These are phyloP conservation scores for Fusarium sp. DNA, from an alignment of 2,329 filamentous ascomycete genomes.

Conservation along the genomic window DNA sequence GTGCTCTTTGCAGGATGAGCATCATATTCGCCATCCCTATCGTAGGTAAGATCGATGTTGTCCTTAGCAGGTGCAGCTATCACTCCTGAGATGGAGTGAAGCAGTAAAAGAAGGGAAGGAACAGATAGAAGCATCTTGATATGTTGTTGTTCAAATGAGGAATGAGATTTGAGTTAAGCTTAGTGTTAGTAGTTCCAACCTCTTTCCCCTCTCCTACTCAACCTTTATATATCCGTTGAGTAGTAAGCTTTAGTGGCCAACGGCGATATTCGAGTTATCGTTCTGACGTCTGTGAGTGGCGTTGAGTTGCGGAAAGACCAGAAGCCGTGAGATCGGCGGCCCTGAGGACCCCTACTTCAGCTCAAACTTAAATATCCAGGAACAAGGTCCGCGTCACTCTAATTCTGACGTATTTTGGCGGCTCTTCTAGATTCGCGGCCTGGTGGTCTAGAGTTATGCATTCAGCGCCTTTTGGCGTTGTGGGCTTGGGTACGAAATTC, in stretches of 20 bases:
- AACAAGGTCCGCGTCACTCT: neutral
- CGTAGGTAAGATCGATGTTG: neutral
- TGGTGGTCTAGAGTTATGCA: neutral
- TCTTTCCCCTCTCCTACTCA: neutral
- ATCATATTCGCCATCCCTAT: neutral
- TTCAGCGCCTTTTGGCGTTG: neutral
- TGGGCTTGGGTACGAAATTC: neutral
- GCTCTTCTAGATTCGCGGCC: neutral
- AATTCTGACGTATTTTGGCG: neutral
- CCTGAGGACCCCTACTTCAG: constrained; percentile 9
- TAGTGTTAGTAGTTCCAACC: rapidly evolving
- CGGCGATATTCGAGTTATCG: neutral
- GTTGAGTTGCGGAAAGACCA: constrained; percentile 20
- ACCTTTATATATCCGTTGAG: neutral
- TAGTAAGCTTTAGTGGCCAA: neutral
- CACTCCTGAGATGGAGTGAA: constrained; percentile 1
- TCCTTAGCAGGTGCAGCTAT: constrained; percentile 14
- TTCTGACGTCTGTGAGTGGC: constrained; percentile 15
- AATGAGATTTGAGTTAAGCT: neutral
- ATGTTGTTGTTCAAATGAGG: neutral
- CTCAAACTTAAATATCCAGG: constrained; percentile 25
- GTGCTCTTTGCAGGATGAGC: neutral
- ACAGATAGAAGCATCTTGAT: constrained; percentile 26
- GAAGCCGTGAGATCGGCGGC: constrained; percentile 23
- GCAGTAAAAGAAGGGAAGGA: constrained; percentile 16